phyloP scores from a whole-genome alignment of 768 basidiomycete species.

The Leccinum subtestaceum region DNA sequence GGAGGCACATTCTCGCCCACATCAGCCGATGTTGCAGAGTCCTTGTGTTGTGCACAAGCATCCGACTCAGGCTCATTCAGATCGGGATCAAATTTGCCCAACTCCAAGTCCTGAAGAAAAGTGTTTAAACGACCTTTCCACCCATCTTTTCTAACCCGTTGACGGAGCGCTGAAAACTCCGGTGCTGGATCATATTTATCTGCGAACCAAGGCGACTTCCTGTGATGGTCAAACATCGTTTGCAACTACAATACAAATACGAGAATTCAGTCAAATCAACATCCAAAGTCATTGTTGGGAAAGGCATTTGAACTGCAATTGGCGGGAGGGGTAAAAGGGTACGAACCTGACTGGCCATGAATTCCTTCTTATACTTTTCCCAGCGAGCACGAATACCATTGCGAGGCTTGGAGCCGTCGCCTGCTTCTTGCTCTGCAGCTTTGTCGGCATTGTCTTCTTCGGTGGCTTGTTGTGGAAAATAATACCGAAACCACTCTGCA shows the following conservation, averaged over 20 bases:
- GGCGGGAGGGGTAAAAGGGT: slow-evolving; percentile 18
- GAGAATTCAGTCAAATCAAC: slow-evolving; percentile 23
- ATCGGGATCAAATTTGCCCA: slow-evolving; percentile 83
- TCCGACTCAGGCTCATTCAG: slow-evolving; percentile 59
- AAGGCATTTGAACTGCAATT: slow-evolving; percentile 12
- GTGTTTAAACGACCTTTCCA: slow-evolving; percentile 71
- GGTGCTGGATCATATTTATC: slow-evolving; percentile 88
- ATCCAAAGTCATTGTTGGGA: slow-evolving; percentile 8
- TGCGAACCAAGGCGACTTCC: slow-evolving; percentile 93
- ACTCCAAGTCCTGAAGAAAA: slow-evolving; percentile 79
- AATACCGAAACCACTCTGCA: slow-evolving; percentile 84
- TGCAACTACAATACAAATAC: slow-evolving; percentile 71
- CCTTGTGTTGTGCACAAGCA: slow-evolving; percentile 50
- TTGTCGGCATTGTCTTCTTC: slow-evolving; percentile 86
- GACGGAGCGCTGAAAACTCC: slow-evolving; percentile 68
- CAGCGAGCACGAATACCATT: slow-evolving; percentile 82
- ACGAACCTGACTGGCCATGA: slow-evolving; percentile 83
- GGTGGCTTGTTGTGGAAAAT: slow-evolving; percentile 67
- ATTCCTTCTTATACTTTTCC: slow-evolving; percentile 94
- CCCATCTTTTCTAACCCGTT: slow-evolving; percentile 78
- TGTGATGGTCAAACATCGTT: slow-evolving; percentile 94
- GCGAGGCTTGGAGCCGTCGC: slow-evolving; percentile 77
- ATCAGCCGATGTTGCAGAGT: slow-evolving; percentile 39
- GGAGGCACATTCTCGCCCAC: slow-evolving; percentile 33
- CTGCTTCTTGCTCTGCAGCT: slow-evolving; percentile 79